Base-by-base conservation (phyloP, 2,329 filamentous ascomycete species). In the Kalmusia sp. region DNA sequence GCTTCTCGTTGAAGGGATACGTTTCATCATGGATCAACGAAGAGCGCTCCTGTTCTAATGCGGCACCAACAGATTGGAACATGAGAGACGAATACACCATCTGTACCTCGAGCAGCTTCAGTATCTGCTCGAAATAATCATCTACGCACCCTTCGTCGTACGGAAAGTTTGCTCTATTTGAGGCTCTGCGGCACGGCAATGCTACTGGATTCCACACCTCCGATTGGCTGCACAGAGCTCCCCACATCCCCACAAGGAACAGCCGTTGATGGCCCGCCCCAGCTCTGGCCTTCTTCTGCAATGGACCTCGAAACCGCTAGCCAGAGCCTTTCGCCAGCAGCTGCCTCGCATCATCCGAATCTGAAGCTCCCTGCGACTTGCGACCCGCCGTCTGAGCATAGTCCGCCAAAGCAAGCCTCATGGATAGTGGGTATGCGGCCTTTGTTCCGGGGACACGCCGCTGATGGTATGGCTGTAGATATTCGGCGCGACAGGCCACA, bases 401-500 rank as follows among this genome's bases (percentile, higher is more conserved):
- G 88, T 52, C 87, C 89, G 9, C 80, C 85, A 2, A 89, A 87
- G 71, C 89, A 89, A 71, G 84, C 92, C 58, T 88, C 93, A 77
- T 98, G 93, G 93, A 86, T 98, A 70, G 91, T 95, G 81, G 71
- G 86, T 79, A 21, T 39, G 30, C 30, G 21, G 30, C 22, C 30
- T 25, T n/a, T 41, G 28, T 38, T 35, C 21, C 19, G 15, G n/a
- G 21, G 30, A 31, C 12, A 24, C 44, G 15, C 50, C 50, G 39
- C 31, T 54, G 12, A 65, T 46, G 11, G 19, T 28, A 28, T 39
- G 35, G 24, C 11, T 17, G 15, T 44, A 68, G 91, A 82, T 98
- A 49, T 99, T 97, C 75, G 95, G 95, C 43, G 93, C 92, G 43
- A 97, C 93, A n/a, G 95, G 95, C 51, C 95, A 99, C 68, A 96